Evolutionary conservation across 2,329 filamentous ascomycete species (phyloP).

Genomic region (Alternaria novae-zelandiae): DNA sequence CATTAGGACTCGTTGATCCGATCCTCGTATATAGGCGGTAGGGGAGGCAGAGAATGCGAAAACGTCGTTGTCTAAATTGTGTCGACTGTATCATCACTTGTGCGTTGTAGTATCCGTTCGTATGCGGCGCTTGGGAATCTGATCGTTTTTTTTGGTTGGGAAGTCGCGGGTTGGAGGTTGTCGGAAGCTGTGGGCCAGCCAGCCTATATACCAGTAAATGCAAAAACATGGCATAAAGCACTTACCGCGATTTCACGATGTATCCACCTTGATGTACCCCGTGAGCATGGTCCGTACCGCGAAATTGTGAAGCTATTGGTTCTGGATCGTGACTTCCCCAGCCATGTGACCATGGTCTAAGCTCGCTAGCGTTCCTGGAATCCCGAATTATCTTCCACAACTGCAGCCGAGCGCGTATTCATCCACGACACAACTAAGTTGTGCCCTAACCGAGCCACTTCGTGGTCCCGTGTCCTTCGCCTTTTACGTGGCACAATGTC

Average conservation of each 20-base stretch:
- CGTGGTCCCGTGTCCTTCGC: neutral
- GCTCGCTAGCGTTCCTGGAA: slow-evolving; percentile 17
- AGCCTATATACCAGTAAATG: slow-evolving; percentile 23
- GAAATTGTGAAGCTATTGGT: slow-evolving; percentile 26
- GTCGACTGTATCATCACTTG: slow-evolving; percentile 17
- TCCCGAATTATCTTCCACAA: slow-evolving; percentile 20
- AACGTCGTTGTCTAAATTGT: slow-evolving; percentile 13
- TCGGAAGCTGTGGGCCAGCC: neutral
- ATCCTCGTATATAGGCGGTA: slow-evolving; percentile 33
- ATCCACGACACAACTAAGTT: slow-evolving; percentile 12
- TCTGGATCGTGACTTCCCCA: slow-evolving; percentile 37
- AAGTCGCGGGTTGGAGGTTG: neutral
- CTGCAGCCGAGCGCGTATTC: slow-evolving; percentile 10
- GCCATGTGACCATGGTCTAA: slow-evolving; percentile 32
- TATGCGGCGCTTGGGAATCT: slow-evolving; percentile 1
- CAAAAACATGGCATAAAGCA: slow-evolving; percentile 28
- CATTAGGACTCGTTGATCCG: slow-evolving; percentile 22
- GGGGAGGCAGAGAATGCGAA: slow-evolving; percentile 31
- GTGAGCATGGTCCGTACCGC: slow-evolving; percentile 26
- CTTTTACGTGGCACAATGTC: slow-evolving; percentile 12
- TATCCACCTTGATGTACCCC: slow-evolving; percentile 13
- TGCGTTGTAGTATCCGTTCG: slow-evolving; percentile 12
- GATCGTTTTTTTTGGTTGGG: slow-evolving; percentile 6
- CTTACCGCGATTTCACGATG: slow-evolving; percentile 9
- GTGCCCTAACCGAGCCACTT: slow-evolving; percentile 12